Evolutionary conservation across 75 land plant species (phyloP).

Genomic region (Adiantum capillusveneris): DNA sequence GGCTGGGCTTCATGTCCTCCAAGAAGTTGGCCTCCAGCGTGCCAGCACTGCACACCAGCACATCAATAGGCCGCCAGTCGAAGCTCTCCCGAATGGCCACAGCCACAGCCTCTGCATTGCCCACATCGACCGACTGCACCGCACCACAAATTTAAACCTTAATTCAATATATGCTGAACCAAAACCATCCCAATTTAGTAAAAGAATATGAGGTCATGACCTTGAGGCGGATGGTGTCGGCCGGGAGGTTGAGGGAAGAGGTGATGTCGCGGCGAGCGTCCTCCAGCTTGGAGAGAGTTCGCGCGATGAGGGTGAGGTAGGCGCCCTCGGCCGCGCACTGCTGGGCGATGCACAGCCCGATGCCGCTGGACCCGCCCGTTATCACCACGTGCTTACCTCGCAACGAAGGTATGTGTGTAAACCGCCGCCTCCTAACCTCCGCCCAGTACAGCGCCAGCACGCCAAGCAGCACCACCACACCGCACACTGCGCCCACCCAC

Average conservation of each 20-base stretch:
- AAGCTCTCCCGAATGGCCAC: slow-evolving; percentile 16
- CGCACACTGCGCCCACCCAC: no score
- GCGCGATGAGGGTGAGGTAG: slow-evolving; percentile 24
- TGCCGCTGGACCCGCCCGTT: slow-evolving; percentile 37
- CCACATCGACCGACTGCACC: slow-evolving; percentile 21
- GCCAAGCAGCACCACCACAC: no score
- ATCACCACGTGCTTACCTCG: slow-evolving; percentile 23
- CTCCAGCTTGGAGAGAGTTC: slow-evolving; percentile 37
- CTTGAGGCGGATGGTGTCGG: neutral
- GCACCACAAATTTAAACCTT: no score
- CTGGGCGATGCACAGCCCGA: slow-evolving; percentile 24
- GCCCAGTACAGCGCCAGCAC: no score
- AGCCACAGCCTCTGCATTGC: slow-evolving; percentile 9
- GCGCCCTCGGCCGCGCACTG: slow-evolving; percentile 18
- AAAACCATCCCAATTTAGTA: no score
- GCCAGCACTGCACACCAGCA: slow-evolving; percentile 30
- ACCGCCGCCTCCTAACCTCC: no score
- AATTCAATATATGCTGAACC: no score
- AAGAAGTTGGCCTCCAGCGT: slow-evolving; percentile 4
- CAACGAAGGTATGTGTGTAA: slow-evolving; percentile 11
- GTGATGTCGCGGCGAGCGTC: slow-evolving; percentile 23
- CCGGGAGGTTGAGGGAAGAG: neutral
- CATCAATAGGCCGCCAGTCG: slow-evolving; percentile 23
- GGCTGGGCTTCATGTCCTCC: slow-evolving; percentile 9
- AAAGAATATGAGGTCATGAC: neutral